phyloP scores from a whole-genome alignment of 371 early-diverging fungal genomes.

The Zancudomyces culisetae region DNA sequence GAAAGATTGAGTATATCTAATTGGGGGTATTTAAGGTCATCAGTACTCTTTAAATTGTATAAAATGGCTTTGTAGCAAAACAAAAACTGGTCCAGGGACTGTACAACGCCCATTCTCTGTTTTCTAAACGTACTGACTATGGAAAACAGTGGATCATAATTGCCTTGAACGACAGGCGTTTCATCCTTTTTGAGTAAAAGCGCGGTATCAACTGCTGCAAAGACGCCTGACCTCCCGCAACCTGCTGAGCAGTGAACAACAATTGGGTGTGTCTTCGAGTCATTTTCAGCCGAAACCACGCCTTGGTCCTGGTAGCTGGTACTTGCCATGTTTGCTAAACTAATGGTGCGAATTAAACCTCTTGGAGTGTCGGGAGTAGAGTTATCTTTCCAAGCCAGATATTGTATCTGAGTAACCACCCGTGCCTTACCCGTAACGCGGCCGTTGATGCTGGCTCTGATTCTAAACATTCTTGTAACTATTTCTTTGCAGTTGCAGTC shows the following conservation, averaged over 20 bases:
- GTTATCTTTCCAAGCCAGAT: constrained; percentile 76
- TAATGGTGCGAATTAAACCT: constrained; percentile 19
- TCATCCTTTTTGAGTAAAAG: constrained; percentile 7
- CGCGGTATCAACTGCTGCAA: constrained; percentile 50
- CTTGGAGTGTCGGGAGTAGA: constrained; percentile 34
- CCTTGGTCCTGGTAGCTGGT: neutral
- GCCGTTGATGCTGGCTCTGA: constrained; percentile 5
- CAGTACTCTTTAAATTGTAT: neutral
- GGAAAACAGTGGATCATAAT: constrained; percentile 39
- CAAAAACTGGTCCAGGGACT: constrained; percentile 58
- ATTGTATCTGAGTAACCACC: constrained; percentile 58
- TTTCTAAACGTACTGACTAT: constrained; percentile 50
- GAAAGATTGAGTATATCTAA: neutral
- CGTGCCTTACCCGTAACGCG: constrained; percentile 3
- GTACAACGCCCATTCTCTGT: constrained; percentile 73
- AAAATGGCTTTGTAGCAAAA: constrained; percentile 66
- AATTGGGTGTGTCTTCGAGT: constrained; percentile 15
- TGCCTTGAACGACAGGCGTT: constrained; percentile 9
- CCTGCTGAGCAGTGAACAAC: constrained; percentile 84
- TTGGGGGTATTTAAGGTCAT: neutral
- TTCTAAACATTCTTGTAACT: constrained; percentile 12
- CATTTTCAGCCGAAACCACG: neutral
- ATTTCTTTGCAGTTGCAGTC: constrained; percentile 11
- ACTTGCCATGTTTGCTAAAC: constrained; percentile 11
- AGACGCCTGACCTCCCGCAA: constrained; percentile 93